A percentile compares a stretch with the other conserved stretches of the same genome.
phyloP scores from a whole-genome alignment of 495 filamentous ascomycete genomes.

The Aspergillus avenaceus region DNA sequence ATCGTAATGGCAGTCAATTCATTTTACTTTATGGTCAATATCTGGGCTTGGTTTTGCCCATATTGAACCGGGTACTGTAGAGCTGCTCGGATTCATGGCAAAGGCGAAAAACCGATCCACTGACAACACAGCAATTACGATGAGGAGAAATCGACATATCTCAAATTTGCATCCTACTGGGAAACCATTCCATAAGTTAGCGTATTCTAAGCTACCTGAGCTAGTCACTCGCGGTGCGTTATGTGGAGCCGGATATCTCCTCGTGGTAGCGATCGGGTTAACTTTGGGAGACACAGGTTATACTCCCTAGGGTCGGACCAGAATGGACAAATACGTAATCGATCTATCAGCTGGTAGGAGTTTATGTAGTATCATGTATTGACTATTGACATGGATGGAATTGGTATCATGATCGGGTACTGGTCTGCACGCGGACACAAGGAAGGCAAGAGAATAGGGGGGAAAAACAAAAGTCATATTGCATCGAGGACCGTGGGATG shows the following conservation, averaged over 20 bases:
- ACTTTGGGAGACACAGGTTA: too few relatives aligned
- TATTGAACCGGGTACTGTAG: background rate
- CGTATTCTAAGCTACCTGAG: background rate
- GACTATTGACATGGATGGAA: background rate
- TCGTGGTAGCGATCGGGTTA: too few relatives aligned
- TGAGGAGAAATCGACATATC: background rate
- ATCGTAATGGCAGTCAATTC: too few relatives aligned
- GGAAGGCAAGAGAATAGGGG: background rate
- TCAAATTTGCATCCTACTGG: background rate
- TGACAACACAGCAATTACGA: background rate
- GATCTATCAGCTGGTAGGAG: too few relatives aligned
- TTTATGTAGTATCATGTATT: background rate
- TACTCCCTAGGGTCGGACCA: background rate
- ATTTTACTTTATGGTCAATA: background rate
- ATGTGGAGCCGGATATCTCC: background rate
- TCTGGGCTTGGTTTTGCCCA: background rate
- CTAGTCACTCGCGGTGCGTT: background rate
- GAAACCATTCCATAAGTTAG: background rate
- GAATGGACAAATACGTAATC: background rate
- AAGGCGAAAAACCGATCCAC: background rate
- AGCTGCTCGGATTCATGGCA: background rate
- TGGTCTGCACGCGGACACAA: background rate
- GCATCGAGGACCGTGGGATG: constrained; percentile 1
- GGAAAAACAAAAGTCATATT: background rate
- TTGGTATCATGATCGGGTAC: background rate